Evolutionary conservation across 345 rosid species (phyloP).

Genomic region (Kernera saxatilis): DNA sequence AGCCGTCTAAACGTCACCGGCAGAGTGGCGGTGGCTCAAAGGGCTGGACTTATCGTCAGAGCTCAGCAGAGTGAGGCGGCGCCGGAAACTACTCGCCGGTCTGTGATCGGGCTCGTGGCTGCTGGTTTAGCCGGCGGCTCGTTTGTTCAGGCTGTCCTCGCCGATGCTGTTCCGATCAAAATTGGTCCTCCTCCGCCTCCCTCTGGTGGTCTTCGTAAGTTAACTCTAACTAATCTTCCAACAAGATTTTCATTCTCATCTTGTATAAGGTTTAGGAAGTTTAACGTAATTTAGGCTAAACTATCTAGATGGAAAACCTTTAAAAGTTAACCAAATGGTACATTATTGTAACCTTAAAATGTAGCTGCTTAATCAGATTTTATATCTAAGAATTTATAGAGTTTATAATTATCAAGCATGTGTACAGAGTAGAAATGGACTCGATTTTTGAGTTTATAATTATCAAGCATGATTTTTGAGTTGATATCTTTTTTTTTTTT

Average conservation of each 20-base stretch:
- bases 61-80: constrained; percentile 48
- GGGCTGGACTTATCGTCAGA: constrained; percentile 46
- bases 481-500: too few relatives aligned
- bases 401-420: too few relatives aligned
- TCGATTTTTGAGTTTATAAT: too few relatives aligned
- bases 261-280: neutral
- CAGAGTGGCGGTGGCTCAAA: constrained; percentile 25
- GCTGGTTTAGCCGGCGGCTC: constrained; percentile 66
- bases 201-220: constrained; percentile 94
- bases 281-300: neutral
- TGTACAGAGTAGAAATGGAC: too few relatives aligned
- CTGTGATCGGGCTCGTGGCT: constrained; percentile 66
- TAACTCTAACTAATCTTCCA: neutral
- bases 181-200: constrained; percentile 89
- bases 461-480: too few relatives aligned
- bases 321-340: neutral
- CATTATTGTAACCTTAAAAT: neutral
- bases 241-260: neutral
- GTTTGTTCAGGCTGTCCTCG: constrained; percentile 68
- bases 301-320: neutral
- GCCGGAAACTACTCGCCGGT: constrained; percentile 69
- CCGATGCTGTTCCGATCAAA: constrained; percentile 65
- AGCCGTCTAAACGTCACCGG: constrained; percentile 32
- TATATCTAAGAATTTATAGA: neutral
- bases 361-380: neutral